Conservation (phyloP, 2,329 filamentous ascomycete species). For the Xylaria sp. region DNA sequence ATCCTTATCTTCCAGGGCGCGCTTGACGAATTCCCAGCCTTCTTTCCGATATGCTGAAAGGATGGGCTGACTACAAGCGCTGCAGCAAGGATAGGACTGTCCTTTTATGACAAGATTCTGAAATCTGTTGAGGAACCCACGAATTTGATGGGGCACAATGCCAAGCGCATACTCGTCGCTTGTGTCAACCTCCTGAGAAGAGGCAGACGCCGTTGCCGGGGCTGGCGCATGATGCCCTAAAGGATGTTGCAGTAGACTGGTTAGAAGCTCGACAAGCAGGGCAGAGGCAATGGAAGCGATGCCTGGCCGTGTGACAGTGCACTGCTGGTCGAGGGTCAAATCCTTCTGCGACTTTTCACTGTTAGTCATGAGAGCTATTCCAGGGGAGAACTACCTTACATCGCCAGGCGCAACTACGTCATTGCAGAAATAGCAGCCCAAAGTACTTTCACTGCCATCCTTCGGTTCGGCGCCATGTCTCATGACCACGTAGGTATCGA, state of each 20-base stretch:
- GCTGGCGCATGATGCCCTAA: conserved; percentile 70
- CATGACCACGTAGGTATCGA: conserved; percentile 98
- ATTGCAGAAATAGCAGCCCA: conserved; percentile 98
- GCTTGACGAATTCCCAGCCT: conserved; percentile 81
- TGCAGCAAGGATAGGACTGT: conserved; percentile 81
- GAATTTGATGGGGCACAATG: conserved; percentile 81
- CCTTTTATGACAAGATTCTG: conserved; percentile 78
- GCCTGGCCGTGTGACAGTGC: conserved; percentile 93
- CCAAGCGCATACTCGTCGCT: conserved; percentile 68
- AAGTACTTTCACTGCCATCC: conserved; percentile 67
- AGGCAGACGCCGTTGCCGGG: conserved; percentile 54
- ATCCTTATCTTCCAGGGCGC: conserved; percentile 77
- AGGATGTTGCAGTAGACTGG: conserved; percentile 89
- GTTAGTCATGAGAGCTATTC: conserved; percentile 38
- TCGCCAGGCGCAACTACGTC: conserved; percentile 95
- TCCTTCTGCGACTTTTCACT: conserved; percentile 84
- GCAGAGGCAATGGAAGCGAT: conserved; percentile 93
- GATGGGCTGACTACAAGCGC: conserved; percentile 78
- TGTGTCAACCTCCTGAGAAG: conserved; percentile 61
- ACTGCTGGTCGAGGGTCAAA: conserved; percentile 96
- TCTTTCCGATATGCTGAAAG: conserved; percentile 72
- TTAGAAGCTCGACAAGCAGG: conserved; percentile 87
- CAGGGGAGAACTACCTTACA: conserved; percentile 63
- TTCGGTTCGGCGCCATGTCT: conserved; percentile 79
- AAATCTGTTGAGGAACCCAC: conserved; percentile 79